Evolutionary conservation across 345 rosid species (phyloP), one percentile per base, ranked within the genome.

Genomic region (Hypericum androsaemum): DNA sequence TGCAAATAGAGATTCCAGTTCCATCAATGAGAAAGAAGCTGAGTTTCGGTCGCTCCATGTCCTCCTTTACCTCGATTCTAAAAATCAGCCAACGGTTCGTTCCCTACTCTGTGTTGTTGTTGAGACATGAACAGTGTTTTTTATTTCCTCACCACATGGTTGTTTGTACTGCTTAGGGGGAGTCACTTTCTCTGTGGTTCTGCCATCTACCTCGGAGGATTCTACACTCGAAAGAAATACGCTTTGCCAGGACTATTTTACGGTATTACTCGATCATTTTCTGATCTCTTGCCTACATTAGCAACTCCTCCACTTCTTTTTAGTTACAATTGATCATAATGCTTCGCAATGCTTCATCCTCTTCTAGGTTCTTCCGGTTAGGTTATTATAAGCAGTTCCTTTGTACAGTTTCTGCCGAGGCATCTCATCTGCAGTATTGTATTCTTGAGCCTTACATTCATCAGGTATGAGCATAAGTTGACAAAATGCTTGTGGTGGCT

Each of bases 181-280:
- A 82, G 70, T 81, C 94, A n/a, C 82, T 86, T 73, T 79, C 96
- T 59, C 59, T 79, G 57, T 89, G 92, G 95, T 80, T 89, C 65
- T 71, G 87, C n/a, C 68, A 43, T 40, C 41, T 86, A 71, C 81
- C 90, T 60, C 57, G 57, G 69, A 37, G 63, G 22, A 56, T 89
- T 47, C 64, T 76, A 57, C 74, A 61, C 69, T 86, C 92, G 53
- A 79, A 79, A 64, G 83, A 86, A 63, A 82, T 89, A 77, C 50
- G 69, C 69, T 82, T 89, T 67, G 86, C 86, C 8, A 78, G 96
- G 50, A 76, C 51, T 53, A 69, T 86, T 64, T 65, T 86, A 55
- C 74, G 85, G 98, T 84, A 71, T 35, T 7, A 13, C 15, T 10
- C 7, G 9, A 32, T 42, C 0, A 43, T 12, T 46, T 46, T 46